Evolutionary conservation across 2,329 filamentous ascomycete genomes (phyloP), one percentile per base, ranked within the genome.

Genomic region (Mycogone perniciosa): DNA sequence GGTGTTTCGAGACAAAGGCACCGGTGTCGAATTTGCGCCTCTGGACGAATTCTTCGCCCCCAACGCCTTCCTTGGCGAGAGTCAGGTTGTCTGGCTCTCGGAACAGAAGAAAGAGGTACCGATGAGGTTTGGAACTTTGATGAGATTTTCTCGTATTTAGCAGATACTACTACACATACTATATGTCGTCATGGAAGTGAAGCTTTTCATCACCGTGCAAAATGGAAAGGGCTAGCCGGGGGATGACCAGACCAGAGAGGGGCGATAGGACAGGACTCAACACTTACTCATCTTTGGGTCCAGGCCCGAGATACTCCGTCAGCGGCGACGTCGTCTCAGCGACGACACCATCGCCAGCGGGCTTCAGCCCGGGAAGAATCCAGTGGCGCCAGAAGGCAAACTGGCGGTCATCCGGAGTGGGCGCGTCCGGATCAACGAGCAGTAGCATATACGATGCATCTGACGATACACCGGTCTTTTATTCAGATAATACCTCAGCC

Each of bases 331-430:
- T 66, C 7, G 63, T 62, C 54, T 63, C 54, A 0, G 59, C 62
- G 5, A 62, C 61, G 2, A 58, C 56, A 2, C 50, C 58, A 8
- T 55, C 56, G 1, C 56, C 57, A 2, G 50, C 56, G 29, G 71
- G 66, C 50, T 64, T 65, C 46, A 75, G 42, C 0, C 72, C 71
- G 4, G 67, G 62, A 0, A 78, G 60, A 29, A 80, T 67, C 74
- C 75, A 80, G 57, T 80, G 77, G 20, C 76, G 66, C 76, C 76
- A 80, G 57, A 75, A 79, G 0, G 75, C 73, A 57, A 76, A 79
- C 57, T 75, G 78, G 5, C 75, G 76, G 46, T 80, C 73, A 34
- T 76, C 73, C 0, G 77, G 77, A 0, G 76, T 79, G 0, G 77
- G 77, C 20, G 76, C 77, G 52, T 80, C 77, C 0, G 76, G 76